Evolutionary conservation across 2,329 filamentous ascomycete genomes (phyloP).

Genomic region (Verticillium dahliae): DNA sequence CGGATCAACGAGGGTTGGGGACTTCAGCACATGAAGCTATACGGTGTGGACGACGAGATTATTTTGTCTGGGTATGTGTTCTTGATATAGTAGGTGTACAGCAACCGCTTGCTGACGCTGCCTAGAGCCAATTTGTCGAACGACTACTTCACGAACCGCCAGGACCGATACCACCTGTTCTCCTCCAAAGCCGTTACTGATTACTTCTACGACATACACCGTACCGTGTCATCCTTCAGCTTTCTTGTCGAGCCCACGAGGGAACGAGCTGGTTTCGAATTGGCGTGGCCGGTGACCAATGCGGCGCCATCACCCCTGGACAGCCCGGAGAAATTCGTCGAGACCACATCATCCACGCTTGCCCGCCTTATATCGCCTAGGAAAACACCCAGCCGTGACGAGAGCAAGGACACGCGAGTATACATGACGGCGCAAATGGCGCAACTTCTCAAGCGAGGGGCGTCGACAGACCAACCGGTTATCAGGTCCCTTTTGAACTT

Average conservation of each 20-base stretch:
- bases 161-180: conserved; percentile 93
- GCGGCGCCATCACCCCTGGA: conserved; percentile 67
- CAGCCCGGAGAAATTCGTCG: conserved; percentile 62
- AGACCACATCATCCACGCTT: conserved; percentile 60
- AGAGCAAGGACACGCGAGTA: conserved; percentile 56
- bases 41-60: conserved; percentile 90
- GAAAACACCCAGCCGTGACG: background rate
- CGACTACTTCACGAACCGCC: conserved; percentile 94
- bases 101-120: background rate
- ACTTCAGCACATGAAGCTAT: conserved; percentile 97
- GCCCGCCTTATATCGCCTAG: conserved; percentile 49
- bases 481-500: conserved; percentile 67
- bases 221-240: conserved; percentile 71
- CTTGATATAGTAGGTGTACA: background rate
- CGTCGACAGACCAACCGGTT: conserved; percentile 82
- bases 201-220: conserved; percentile 75
- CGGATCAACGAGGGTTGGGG: conserved; percentile 98
- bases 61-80: conserved; percentile 73
- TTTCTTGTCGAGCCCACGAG: conserved; percentile 66
- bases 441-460: conserved; percentile 70
- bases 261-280: conserved; percentile 48
- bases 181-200: conserved; percentile 70
- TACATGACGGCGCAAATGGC: conserved; percentile 88
- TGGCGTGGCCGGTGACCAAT: conserved; percentile 72
- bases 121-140: conserved; percentile 72